Evolutionary conservation across 2,329 filamentous ascomycete species (phyloP).

Genomic region (Bretziella fagacearum): DNA sequence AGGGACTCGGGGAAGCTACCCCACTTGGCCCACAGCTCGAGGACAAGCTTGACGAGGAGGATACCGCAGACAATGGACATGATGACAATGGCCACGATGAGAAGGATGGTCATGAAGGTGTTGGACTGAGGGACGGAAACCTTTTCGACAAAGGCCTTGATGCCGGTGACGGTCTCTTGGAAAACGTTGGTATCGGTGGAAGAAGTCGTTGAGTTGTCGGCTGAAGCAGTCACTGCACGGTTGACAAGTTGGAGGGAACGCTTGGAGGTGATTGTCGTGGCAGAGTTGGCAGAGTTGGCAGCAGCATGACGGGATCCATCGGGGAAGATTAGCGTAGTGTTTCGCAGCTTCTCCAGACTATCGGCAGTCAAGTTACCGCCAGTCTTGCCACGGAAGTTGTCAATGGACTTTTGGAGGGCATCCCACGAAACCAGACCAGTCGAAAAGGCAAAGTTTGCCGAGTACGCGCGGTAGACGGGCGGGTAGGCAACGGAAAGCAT

Average conservation of each 20-base stretch:
- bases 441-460: constrained; percentile 87
- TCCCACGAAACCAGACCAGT: constrained; percentile 70
- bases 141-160: constrained; percentile 69
- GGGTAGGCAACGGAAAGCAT: constrained; percentile 90
- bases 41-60: constrained; percentile 73
- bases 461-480: constrained; percentile 70
- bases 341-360: constrained; percentile 57
- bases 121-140: constrained; percentile 74
- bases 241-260: constrained; percentile 19
- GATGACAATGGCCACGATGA: constrained; percentile 76
- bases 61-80: constrained; percentile 72
- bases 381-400: constrained; percentile 61
- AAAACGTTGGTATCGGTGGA: constrained; percentile 21
- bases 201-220: not conserved
- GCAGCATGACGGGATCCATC: constrained; percentile 36
- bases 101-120: constrained; percentile 87
- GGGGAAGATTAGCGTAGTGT: constrained; percentile 56
- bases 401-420: constrained; percentile 65
- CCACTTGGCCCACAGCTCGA: constrained; percentile 83
- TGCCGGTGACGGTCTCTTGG: constrained; percentile 46
- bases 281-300: constrained; percentile 29
- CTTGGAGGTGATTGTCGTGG: constrained; percentile 29
- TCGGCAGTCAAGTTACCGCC: constrained; percentile 76
- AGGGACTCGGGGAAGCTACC: constrained; percentile 69
- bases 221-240: constrained; percentile 18